Evolutionary conservation across 2,329 filamentous ascomycete genomes (phyloP).

Genomic region (Purpureocillium takamizusanense): DNA sequence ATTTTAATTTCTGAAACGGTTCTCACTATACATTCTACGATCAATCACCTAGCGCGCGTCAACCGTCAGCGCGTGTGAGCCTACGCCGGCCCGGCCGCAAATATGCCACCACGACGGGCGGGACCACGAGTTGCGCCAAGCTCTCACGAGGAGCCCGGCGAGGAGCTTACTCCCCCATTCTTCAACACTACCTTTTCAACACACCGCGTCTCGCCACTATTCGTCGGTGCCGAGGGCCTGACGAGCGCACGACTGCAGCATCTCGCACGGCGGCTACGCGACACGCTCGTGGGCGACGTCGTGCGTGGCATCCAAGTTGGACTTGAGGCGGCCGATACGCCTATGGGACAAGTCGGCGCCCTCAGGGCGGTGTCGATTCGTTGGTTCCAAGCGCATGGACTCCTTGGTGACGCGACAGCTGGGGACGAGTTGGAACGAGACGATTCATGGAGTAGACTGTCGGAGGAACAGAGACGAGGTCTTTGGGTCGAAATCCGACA

Average conservation of each 20-base stretch:
- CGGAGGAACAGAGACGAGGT: constrained; percentile 17
- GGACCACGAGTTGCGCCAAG: neutral
- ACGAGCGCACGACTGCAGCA: constrained; percentile 26
- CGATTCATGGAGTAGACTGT: constrained; percentile 7
- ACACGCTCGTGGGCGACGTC: constrained; percentile 47
- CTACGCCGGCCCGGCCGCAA: too few species aligned
- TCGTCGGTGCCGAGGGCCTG: constrained; percentile 33
- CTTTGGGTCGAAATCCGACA: constrained; percentile 42
- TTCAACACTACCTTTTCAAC: constrained; percentile 52
- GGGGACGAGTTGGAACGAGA: constrained; percentile 9
- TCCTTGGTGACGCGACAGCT: constrained; percentile 19
- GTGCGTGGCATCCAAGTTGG: constrained; percentile 51
- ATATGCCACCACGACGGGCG: neutral
- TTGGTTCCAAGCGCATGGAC: constrained; percentile 29
- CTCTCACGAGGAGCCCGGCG: constrained; percentile 6
- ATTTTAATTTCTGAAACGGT: too few species aligned
- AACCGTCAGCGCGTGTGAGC: too few species aligned
- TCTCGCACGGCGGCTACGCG: constrained; percentile 40
- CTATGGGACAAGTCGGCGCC: constrained; percentile 27
- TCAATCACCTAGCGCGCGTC: too few species aligned
- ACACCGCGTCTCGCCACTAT: constrained; percentile 45
- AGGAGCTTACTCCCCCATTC: constrained; percentile 30
- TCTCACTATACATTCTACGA: too few species aligned
- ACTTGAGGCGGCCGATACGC: constrained; percentile 31
- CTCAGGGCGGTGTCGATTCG: constrained; percentile 38